These are phyloP conservation scores for Chytriomyces sp. DNA, from an alignment of 192 early-diverging fungal species.

Conservation along the genomic window DNA sequence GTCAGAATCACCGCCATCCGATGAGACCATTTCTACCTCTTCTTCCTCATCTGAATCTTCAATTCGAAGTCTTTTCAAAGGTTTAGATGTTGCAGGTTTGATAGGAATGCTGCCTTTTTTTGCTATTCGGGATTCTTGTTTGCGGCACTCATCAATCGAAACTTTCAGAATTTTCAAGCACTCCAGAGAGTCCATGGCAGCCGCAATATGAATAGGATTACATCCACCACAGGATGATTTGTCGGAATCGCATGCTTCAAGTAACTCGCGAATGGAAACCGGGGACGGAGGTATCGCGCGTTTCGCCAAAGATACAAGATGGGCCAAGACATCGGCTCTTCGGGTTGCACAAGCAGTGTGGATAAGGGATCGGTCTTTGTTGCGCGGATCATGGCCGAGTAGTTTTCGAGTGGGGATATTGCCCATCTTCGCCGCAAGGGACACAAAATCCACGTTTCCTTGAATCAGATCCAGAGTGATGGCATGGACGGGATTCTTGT, in stretches of 20 bases:
- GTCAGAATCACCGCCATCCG: neutral
- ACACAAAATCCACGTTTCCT: neutral
- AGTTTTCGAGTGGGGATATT: neutral
- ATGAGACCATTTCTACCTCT: neutral
- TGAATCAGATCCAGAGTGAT: neutral
- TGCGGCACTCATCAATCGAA: neutral
- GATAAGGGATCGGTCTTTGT: slow-evolving; percentile 7
- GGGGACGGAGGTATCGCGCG: neutral
- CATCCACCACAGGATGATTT: neutral
- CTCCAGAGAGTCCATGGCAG: slow-evolving; percentile 4
- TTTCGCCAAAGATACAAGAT: neutral
- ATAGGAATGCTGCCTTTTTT: no score
- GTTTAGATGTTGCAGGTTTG: no score
- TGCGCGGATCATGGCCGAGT: neutral
- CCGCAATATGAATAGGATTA: slow-evolving; percentile 3
- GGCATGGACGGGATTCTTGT: neutral
- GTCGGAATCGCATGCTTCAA: neutral
- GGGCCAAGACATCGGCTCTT: neutral
- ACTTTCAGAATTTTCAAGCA: slow-evolving; percentile 5
- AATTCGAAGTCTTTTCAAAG: neutral
- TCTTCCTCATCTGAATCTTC: neutral
- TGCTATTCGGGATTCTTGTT: neutral
- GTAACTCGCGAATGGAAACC: neutral
- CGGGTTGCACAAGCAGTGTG: slow-evolving; percentile 10
- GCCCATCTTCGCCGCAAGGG: neutral